Conservation (phyloP, 2,329 filamentous ascomycete species). For the Aspergillus awamori region DNA sequence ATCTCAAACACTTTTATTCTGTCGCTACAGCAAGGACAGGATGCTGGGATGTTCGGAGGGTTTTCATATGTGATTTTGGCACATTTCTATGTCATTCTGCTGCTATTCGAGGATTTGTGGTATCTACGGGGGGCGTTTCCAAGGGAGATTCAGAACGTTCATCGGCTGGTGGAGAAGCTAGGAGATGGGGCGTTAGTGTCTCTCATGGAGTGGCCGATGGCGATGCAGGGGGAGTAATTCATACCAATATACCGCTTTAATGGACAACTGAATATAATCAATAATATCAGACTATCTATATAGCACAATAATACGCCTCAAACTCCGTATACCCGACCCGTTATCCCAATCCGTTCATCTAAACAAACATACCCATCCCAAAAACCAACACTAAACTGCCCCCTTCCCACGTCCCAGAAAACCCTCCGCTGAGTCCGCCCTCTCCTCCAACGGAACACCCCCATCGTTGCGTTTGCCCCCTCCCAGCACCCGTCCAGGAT, state of each 20-base stretch:
- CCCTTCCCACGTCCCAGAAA: no score
- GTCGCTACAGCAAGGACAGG: slow-evolving; percentile 7
- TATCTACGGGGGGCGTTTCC: slow-evolving; percentile 1
- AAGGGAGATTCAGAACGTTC: slow-evolving; percentile 13
- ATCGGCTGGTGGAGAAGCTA: not conserved
- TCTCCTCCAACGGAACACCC: not conserved
- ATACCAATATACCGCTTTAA: no score
- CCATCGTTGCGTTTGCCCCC: not conserved
- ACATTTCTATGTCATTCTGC: slow-evolving; percentile 21
- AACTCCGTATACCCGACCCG: not conserved
- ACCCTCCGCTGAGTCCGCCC: not conserved
- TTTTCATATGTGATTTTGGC: slow-evolving; percentile 21
- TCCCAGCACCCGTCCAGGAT: not conserved
- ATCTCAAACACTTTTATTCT: slow-evolving; percentile 18
- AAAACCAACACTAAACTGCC: no score
- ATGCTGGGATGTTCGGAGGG: not conserved
- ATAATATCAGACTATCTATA: no score
- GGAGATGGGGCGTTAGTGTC: not conserved
- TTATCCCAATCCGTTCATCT: not conserved
- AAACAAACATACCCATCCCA: no score
- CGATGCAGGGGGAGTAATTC: no score
- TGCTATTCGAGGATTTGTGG: slow-evolving; percentile 11
- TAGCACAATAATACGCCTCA: no score
- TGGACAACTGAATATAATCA: no score
- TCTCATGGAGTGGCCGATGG: slow-evolving; percentile 16